Percentiles rank a stretch among this genome's conserved stretches.
Evolutionary conservation across 2,329 filamentous ascomycete species (phyloP).

Genomic region (Coniochaeta prunicola): DNA sequence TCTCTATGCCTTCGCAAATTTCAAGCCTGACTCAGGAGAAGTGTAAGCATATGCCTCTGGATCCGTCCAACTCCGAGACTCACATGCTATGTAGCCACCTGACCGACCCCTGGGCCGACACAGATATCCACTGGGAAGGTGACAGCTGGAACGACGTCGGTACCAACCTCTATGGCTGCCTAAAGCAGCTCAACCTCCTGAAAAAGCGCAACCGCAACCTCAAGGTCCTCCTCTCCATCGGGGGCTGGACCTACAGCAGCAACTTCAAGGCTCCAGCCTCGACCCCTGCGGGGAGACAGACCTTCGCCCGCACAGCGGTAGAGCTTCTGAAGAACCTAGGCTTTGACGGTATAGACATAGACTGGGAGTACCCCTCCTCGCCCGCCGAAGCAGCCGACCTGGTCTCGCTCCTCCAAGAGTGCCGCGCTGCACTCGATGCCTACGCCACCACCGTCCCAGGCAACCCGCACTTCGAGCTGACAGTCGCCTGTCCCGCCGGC

Average conservation of each 20-base stretch:
- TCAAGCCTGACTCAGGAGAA: constrained; percentile 70
- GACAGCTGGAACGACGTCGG: constrained; percentile 65
- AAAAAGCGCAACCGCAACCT: constrained; percentile 77
- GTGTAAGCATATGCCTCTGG: constrained; percentile 40
- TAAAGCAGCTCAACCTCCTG: constrained; percentile 81
- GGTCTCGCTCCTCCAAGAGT: constrained; percentile 50
- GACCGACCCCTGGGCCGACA: constrained; percentile 58
- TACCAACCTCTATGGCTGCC: constrained; percentile 78
- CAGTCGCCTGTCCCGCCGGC: constrained; percentile 57
- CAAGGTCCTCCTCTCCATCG: constrained; percentile 79
- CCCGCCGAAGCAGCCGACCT: constrained; percentile 47
- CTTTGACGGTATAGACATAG: constrained; percentile 64
- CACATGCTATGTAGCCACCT: constrained; percentile 25
- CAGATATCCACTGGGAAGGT: constrained; percentile 66
- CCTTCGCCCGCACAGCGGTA: constrained; percentile 69
- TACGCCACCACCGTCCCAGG: constrained; percentile 39
- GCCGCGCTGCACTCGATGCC: constrained; percentile 49
- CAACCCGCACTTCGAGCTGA: constrained; percentile 53
- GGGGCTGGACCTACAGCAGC: constrained; percentile 85
- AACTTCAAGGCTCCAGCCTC: constrained; percentile 75
- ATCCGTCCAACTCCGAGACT: constrained; percentile 7
- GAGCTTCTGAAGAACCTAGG: constrained; percentile 72
- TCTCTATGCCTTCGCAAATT: constrained; percentile 86
- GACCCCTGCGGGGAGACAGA: constrained; percentile 58
- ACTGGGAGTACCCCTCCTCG: constrained; percentile 61